A percentile compares a stretch with the other conserved stretches of the same genome.
Conservation (phyloP, 1,139 yeast species). For the Pichiaceae sp. region DNA sequence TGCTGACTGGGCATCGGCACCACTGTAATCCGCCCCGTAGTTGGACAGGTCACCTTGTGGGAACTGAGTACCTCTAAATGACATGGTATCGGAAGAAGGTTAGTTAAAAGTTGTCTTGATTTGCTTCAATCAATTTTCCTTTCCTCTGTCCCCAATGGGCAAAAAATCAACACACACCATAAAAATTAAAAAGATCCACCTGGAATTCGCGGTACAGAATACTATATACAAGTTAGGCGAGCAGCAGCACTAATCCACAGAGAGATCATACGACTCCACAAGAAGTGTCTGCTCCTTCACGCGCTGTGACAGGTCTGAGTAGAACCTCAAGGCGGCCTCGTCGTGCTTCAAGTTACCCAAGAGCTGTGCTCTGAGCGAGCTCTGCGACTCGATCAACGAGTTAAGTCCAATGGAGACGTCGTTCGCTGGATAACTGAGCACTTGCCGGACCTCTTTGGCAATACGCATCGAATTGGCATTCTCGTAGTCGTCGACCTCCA, state of each 20-base stretch:
- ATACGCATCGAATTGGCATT: slow-evolving; percentile 72
- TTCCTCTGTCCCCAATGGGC: neutral
- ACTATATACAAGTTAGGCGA: too few relatives aligned
- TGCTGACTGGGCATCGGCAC: neutral
- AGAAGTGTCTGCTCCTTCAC: slow-evolving; percentile 30
- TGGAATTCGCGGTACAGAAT: too few relatives aligned
- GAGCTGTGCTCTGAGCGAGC: slow-evolving; percentile 49
- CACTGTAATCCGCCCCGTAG: neutral
- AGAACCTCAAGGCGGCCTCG: slow-evolving; percentile 51
- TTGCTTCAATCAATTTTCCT: neutral
- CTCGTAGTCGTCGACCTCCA: slow-evolving; percentile 64
- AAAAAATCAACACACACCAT: neutral
- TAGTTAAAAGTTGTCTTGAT: neutral
- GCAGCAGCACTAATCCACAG: slow-evolving; percentile 1
- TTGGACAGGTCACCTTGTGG: slow-evolving; percentile 3
- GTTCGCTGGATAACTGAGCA: slow-evolving; percentile 71
- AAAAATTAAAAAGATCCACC: too few relatives aligned
- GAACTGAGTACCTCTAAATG: slow-evolving; percentile 10
- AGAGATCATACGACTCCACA: slow-evolving; percentile 8
- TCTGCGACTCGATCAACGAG: slow-evolving; percentile 54
- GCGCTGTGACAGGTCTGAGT: slow-evolving; percentile 34
- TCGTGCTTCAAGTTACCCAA: slow-evolving; percentile 50
- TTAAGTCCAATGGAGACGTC: slow-evolving; percentile 79
- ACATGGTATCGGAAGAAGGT: slow-evolving; percentile 3
- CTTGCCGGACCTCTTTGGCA: slow-evolving; percentile 75